These are phyloP conservation scores for Handroanthus guayacan DNA, from an alignment of 257 asterid species.

Conservation along the genomic window DNA sequence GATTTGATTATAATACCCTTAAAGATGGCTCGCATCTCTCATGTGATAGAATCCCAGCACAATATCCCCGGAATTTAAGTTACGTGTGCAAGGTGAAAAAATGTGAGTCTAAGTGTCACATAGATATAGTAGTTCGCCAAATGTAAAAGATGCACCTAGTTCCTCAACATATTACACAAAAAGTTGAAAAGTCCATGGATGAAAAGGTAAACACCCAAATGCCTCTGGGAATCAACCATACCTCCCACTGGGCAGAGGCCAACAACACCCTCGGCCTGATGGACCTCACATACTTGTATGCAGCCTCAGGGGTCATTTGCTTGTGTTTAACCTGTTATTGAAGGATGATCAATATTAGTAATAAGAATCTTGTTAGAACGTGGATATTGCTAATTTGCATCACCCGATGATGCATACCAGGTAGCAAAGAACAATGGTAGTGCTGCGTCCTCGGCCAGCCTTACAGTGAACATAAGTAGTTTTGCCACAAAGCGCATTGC, in stretches of 20 bases:
- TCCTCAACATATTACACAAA: too few species aligned
- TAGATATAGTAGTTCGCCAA: too few species aligned
- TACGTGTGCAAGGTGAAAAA: too few species aligned
- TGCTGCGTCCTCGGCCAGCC: conserved; percentile 99
- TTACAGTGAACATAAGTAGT: conserved; percentile 94
- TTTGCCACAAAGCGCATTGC: conserved; percentile 61
- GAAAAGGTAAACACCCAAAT: not conserved
- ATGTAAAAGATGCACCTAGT: too few species aligned
- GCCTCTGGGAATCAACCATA: conserved; percentile 19
- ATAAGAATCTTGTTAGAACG: conserved; percentile 3
- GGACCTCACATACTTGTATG: conserved; percentile 73
- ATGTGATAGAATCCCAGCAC: too few species aligned
- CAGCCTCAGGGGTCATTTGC: conserved; percentile 79
- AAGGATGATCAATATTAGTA: conserved; percentile 16
- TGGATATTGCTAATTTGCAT: conserved; percentile 5
- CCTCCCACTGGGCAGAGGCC: conserved; percentile 93
- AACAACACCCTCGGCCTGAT: conserved; percentile 83
- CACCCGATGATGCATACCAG: conserved; percentile 53
- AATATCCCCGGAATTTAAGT: too few species aligned
- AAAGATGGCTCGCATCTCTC: too few species aligned
- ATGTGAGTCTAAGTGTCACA: too few species aligned
- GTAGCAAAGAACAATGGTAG: conserved; percentile 94
- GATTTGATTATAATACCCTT: too few species aligned
- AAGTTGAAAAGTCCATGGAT: not conserved
- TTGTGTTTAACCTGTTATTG: conserved; percentile 75